Evolutionary conservation across 768 basidiomycete species (phyloP), one percentile per base, ranked within the genome.

Genomic region (Lentinula lateritia): DNA sequence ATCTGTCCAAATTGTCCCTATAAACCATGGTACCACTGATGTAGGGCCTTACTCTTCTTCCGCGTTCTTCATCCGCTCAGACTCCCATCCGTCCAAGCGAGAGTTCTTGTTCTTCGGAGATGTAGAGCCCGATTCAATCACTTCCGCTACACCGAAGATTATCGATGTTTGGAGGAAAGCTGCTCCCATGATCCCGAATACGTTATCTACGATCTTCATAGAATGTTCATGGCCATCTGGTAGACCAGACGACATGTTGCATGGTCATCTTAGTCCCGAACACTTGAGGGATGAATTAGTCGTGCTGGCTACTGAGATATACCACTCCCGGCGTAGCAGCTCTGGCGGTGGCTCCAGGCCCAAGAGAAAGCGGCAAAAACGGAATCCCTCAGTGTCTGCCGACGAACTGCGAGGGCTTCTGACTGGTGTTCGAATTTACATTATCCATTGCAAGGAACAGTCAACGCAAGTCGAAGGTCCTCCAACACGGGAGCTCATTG

Each of bases 71-170:
- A 73, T 98, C 66, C 83, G 86, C 13, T 83, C 90, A 65, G 80
- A 90, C 41, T 52, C 48, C 3, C 70, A 82, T 56, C 73, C 79
- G 16, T 79, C 80, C 38, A 72, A 71, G 1, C 80, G 77, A 52
- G 92, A 96, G 71, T 87, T 98, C 65, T 78, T 98, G 41, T 98
- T 98, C 74, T 96, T 97, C 66, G 96, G 96, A 0, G 95, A 96
- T 73, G 88, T 97, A 62, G 93, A 95, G 68, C 92, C 93, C 8
- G 93, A 95, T 74, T 82, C 83, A 54, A 66, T 95, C 52, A 80
- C 90, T 6, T 64, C 69, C 8, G n/a, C 68, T 15, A 72, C 75
- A 13, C 88, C 88, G 5, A 80, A 76, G 55, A 95, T 87, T 42
- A 76, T 78, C 32, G 73, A 78, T 45, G 87, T 98, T 52, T 98